These are phyloP conservation scores for Apodospora peruviana DNA, from an alignment of 495 filamentous ascomycete genomes.

Conservation along the genomic window DNA sequence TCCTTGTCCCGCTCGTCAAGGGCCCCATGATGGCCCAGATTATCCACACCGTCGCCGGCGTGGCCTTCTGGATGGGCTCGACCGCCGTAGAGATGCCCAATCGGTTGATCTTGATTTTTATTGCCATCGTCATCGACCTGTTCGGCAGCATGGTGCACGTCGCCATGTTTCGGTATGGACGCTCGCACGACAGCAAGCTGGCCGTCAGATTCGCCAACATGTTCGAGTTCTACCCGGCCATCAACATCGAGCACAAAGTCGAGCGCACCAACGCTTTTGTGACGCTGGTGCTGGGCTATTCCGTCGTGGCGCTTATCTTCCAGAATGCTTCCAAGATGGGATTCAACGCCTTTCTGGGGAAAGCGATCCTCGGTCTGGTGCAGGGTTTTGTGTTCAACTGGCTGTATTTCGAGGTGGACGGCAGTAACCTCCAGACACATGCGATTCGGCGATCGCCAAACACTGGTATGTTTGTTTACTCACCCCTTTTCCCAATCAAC, in stretches of 20 bases:
- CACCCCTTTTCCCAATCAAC: slow-evolving; percentile 1
- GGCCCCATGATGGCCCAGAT: slow-evolving; percentile 45
- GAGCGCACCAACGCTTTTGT: slow-evolving; percentile 57
- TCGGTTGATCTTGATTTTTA: slow-evolving; percentile 42
- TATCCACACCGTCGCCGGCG: slow-evolving; percentile 29
- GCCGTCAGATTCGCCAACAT: slow-evolving; percentile 23
- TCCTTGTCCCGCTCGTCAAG: slow-evolving; percentile 48
- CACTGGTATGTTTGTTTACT: slow-evolving; percentile 22
- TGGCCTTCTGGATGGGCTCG: slow-evolving; percentile 48
- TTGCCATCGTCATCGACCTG: slow-evolving; percentile 44
- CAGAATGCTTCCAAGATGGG: slow-evolving; percentile 42
- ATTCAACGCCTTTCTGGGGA: slow-evolving; percentile 56
- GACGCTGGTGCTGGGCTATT: slow-evolving; percentile 55
- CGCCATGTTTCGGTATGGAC: slow-evolving; percentile 22
- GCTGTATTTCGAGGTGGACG: slow-evolving; percentile 60
- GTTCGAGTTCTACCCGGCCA: slow-evolving; percentile 54
- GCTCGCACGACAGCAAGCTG: slow-evolving; percentile 12
- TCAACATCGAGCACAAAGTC: slow-evolving; percentile 57
- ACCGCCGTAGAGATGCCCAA: slow-evolving; percentile 42
- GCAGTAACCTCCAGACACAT: slow-evolving; percentile 47
- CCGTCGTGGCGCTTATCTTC: slow-evolving; percentile 52
- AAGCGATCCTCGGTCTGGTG: slow-evolving; percentile 50
- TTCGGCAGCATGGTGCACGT: slow-evolving; percentile 27
- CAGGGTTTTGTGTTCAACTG: slow-evolving; percentile 59
- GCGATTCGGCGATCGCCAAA: slow-evolving; percentile 46